Percentiles rank a stretch among this genome's conserved stretches.
phyloP scores from a whole-genome alignment of 768 basidiomycete genomes.

The Podaxis mareebaensis region DNA sequence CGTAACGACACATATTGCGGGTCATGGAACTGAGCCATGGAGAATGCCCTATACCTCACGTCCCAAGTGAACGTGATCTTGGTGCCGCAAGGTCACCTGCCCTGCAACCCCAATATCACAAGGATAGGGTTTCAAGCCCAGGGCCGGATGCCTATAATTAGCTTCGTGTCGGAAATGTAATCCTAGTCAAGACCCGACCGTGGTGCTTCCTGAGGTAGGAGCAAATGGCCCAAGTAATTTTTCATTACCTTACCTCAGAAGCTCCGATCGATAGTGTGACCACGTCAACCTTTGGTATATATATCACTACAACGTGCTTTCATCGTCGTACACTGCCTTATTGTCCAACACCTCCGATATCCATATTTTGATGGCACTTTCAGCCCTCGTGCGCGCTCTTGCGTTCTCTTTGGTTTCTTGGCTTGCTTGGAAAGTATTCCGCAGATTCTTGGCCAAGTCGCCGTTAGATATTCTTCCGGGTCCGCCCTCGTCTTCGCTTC shows the following conservation, averaged over 20 bases:
- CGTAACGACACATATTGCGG: neutral
- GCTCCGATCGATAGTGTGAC: constrained; percentile 1
- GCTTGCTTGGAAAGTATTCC: constrained; percentile 18
- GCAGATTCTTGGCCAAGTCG: constrained; percentile 13
- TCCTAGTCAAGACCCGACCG: constrained; percentile 15
- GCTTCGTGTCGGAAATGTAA: neutral
- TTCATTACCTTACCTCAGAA: neutral
- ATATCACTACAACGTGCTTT: neutral
- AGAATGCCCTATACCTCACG: too few relatives aligned
- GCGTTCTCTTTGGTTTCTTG: constrained; percentile 3
- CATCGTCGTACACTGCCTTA: neutral
- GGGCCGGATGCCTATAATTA: neutral
- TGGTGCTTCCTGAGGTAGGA: constrained; percentile 6
- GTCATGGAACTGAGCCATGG: too few relatives aligned
- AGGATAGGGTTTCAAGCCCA: neutral
- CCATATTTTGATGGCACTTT: neutral
- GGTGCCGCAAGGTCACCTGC: too few relatives aligned
- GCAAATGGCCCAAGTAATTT: neutral
- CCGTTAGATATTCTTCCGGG: constrained; percentile 39
- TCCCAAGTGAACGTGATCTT: too few relatives aligned
- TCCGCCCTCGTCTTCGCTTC: constrained; percentile 33
- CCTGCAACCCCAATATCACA: too few relatives aligned
- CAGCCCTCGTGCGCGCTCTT: neutral
- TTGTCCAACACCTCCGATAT: neutral
- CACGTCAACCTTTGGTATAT: constrained; percentile 5